Base-by-base conservation (phyloP, 2,329 filamentous ascomycete species). In the Alternaria sp. region DNA sequence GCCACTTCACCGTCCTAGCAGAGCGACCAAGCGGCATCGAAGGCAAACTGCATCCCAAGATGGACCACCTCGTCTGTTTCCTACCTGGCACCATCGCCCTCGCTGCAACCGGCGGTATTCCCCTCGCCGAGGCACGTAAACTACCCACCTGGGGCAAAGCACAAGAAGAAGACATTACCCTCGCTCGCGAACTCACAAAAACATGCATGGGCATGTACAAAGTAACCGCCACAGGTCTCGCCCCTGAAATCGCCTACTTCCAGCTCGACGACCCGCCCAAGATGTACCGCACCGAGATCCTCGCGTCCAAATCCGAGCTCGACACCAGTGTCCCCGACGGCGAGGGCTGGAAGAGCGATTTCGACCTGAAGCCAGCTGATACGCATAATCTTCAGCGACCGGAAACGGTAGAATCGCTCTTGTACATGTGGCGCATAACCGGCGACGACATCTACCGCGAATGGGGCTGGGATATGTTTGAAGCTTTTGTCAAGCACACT, bases 381-480 rank as follows among this genome's bases (percentile, higher is more conserved):
- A 83, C 86, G 56, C 96, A 98, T 82, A 99, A 99, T 77, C 85
- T 99, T 32, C 96, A 98, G 81, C 88, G 96, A 30, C 96, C 96
- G 0, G 96, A 99, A 83, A 97, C 96, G 0, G 90, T 97, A n/a
- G 96, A 99, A 83, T 94, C 90, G 63, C 83, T 99, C 65, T 94
- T 99, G 75, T 97, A 98, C 83, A 97, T 99, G 93, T 99, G 95
- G 91, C 90, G 96, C 66, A 97, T 99, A 79, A 99, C 96, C 1
- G 93, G 92, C 25, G 94, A 99, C 66, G 84, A 88, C 43, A 90
- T 89, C 68, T 99, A 99, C 81, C 88, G 96, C 25, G 89, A 97
- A 73, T 98, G 95, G 95, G 96, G 96, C 13, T 99, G 96, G 96
- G 91, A 97, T 72, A 98, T 99, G 90, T 99, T 99, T 83, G 90